A percentile compares a stretch with the other conserved stretches of the same genome.
phyloP scores from a whole-genome alignment of 2,329 filamentous ascomycete genomes.

The Botrytis aclada region DNA sequence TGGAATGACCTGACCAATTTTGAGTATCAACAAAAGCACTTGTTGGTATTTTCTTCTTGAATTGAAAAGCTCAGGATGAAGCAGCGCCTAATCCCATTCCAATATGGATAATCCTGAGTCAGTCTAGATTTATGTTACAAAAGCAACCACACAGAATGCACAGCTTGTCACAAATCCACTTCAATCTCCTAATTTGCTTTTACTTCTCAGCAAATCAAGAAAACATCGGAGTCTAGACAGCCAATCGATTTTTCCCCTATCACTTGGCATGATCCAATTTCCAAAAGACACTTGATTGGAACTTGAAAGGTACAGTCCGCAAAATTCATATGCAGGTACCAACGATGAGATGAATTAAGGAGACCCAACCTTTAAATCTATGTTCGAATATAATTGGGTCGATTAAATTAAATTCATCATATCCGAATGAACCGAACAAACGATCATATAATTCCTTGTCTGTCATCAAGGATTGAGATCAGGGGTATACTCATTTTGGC shows the following conservation, averaged over 20 bases:
- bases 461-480: background rate
- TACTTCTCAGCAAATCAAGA: background rate
- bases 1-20: background rate
- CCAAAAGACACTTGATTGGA: background rate
- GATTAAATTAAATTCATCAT: background rate
- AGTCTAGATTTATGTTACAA: background rate
- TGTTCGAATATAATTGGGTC: background rate
- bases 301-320: background rate
- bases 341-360: background rate
- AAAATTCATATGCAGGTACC: background rate
- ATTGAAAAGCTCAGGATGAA: background rate
- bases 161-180: background rate
- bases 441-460: background rate
- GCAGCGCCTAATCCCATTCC: background rate
- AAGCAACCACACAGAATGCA: background rate
- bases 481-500: background rate
- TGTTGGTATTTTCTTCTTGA: background rate
- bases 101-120: background rate
- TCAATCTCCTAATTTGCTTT: background rate
- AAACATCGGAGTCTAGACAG: background rate
- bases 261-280: slow-evolving; percentile 8
- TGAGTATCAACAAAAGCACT: background rate
- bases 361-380: slow-evolving; percentile 4
- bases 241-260: background rate
- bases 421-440: slow-evolving; percentile 3